phyloP scores from a whole-genome alignment of 345 rosid genomes.

The Melaleuca alternifolia region DNA sequence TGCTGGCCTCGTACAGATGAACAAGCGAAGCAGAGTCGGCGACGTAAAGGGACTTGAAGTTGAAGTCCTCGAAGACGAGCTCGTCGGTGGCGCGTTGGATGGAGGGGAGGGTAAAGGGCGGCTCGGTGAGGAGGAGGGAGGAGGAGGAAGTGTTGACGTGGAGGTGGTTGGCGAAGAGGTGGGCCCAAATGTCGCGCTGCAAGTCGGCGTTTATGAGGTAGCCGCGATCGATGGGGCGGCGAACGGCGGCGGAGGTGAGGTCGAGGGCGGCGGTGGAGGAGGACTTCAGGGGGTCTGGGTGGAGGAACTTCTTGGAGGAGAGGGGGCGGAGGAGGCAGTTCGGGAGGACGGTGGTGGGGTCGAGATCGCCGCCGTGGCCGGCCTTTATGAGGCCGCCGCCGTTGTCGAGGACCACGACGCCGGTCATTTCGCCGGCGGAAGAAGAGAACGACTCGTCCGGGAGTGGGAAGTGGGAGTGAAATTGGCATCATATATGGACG shows the following conservation, averaged over 20 bases:
- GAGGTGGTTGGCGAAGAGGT: conserved; percentile 61
- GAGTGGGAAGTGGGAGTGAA: neutral
- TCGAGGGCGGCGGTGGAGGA: conserved; percentile 38
- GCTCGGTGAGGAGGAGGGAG: conserved; percentile 74
- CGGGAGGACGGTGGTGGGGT: conserved; percentile 57
- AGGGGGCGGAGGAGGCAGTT: conserved; percentile 82
- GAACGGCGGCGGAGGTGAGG: conserved; percentile 85
- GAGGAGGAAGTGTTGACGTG: conserved; percentile 35
- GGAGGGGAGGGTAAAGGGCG: conserved; percentile 62
- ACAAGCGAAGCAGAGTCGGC: conserved; percentile 68
- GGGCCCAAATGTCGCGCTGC: conserved; percentile 86
- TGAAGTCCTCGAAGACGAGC: conserved; percentile 87
- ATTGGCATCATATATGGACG: neutral
- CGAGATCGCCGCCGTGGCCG: conserved; percentile 77
- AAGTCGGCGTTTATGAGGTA: conserved; percentile 79
- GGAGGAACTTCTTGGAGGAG: conserved; percentile 65
- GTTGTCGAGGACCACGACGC: conserved; percentile 79
- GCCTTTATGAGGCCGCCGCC: conserved; percentile 81
- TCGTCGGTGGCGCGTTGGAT: conserved; percentile 75
- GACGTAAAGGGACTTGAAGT: conserved; percentile 54
- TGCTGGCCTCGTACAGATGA: conserved; percentile 78
- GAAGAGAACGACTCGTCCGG: neutral
- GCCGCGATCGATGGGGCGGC: conserved; percentile 95
- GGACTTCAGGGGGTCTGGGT: conserved; percentile 19
- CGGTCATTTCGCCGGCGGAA: neutral